Evolutionary conservation across 2,329 filamentous ascomycete genomes (phyloP).

Genomic region (Pseudogymnoascus sp.): DNA sequence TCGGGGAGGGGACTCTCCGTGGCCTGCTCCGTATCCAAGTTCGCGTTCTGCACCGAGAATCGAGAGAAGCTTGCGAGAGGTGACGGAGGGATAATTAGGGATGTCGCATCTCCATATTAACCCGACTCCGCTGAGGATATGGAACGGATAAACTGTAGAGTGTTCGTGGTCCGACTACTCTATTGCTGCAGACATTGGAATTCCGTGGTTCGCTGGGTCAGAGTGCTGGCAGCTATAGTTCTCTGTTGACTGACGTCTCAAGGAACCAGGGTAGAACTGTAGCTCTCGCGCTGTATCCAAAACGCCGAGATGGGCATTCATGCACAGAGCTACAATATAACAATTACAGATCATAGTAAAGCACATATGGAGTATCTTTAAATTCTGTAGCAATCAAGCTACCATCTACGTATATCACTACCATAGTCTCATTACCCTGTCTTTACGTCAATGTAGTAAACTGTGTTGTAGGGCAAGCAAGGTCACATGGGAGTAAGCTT

Average conservation of each 20-base stretch:
- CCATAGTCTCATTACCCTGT: neutral
- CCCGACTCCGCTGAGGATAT: neutral
- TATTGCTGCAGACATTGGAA: neutral
- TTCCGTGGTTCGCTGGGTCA: neutral
- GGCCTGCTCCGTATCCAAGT: neutral
- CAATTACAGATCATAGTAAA: neutral
- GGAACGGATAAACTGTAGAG: neutral
- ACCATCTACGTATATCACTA: neutral
- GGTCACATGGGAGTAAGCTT: neutral
- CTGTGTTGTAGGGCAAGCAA: neutral
- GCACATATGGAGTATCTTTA: neutral
- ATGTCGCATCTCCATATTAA: neutral
- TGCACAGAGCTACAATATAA: neutral
- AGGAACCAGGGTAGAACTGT: neutral
- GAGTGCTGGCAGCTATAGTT: neutral
- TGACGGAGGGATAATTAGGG: neutral
- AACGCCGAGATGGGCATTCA: neutral
- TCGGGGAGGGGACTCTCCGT: neutral
- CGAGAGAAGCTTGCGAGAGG: neutral
- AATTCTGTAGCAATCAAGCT: neutral
- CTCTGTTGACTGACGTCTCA: neutral
- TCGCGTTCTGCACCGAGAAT: neutral
- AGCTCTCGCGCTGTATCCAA: neutral
- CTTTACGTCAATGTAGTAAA: neutral
- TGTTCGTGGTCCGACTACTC: neutral